Base-by-base conservation (phyloP, 176 grass and related monocot genomes). In the Pontederia crassipes region DNA sequence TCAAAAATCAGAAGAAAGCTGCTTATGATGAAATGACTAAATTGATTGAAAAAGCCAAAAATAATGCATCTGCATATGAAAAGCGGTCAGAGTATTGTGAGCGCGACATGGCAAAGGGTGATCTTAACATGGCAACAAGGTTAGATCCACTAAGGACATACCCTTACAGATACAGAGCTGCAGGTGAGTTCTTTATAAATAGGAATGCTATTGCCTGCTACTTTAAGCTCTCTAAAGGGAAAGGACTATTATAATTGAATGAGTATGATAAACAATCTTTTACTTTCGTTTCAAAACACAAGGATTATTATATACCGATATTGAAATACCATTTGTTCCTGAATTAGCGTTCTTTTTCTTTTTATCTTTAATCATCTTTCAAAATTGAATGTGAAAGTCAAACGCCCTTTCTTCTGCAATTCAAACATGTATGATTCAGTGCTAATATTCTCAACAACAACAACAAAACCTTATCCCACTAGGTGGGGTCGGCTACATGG, bases 151-250 rank as follows among this genome's bases (percentile, higher is more conserved):
- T 81, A 0, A 85, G 93, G 84, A 97, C 87, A 11, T 97, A 97
- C 48, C 87, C 93, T 55, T 97, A 97, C 74, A 86, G 92, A 82
- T 97, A 97, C 70, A 82, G 93, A 74, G 93, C 93, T 45, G 93
- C 93, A 54, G 87, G 93, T 97, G 47, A 80, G 75, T 68, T 8
- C 15, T 9, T 28, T 40, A 45, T 17, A 4, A 12, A 2, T 46
- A 64, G 16, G n/a, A 48, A 20, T 27, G 4, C 14, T 49, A 49
- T 35, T 12, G 12, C 45, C 8, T 9, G 12, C 51, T 54, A 15
- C n/a, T 54, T 54, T 54, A 1, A 17, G 5, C n/a, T 16, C 51
- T 54, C 13, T 15, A 14, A 15, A 17, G 12, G n/a, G n/a, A 15
- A 15, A 15, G 12, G n/a, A 16, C 6, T 54, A 17, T 54, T 15